A percentile compares a stretch with the other conserved stretches of the same genome.
Conservation (phyloP, 2,329 filamentous ascomycete species). For the Cytospora piceicola region DNA sequence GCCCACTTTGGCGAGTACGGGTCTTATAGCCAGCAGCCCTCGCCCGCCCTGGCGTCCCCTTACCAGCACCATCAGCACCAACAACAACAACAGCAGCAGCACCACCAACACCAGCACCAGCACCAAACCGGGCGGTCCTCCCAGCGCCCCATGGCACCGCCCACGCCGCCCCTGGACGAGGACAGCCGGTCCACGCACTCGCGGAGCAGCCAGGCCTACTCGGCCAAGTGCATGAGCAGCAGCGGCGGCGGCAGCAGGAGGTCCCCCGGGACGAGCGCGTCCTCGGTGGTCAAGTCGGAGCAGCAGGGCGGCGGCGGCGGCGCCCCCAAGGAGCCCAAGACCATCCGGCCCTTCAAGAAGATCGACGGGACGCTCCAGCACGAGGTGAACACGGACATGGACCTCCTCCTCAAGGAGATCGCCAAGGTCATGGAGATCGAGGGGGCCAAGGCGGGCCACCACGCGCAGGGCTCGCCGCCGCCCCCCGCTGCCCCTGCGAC, state of each 20-base stretch:
- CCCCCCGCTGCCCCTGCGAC: too few relatives aligned
- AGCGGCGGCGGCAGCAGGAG: too few relatives aligned
- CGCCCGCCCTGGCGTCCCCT: slow-evolving; percentile 35
- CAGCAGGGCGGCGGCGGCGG: slow-evolving; percentile 28
- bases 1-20: slow-evolving; percentile 49
- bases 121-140: slow-evolving; percentile 32
- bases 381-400: slow-evolving; percentile 22
- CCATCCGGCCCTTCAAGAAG: slow-evolving; percentile 22
- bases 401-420: slow-evolving; percentile 22
- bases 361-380: slow-evolving; percentile 25
- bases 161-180: slow-evolving; percentile 39
- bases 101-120: slow-evolving; percentile 36
- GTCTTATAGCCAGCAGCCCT: slow-evolving; percentile 43
- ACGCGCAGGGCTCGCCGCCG: background rate
- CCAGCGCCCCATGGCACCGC: slow-evolving; percentile 26
- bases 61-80: slow-evolving; percentile 36
- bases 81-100: too few relatives aligned
- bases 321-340: slow-evolving; percentile 24
- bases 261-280: slow-evolving; percentile 43
- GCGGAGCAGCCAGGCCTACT: slow-evolving; percentile 33
- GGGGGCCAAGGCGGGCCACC: background rate
- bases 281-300: slow-evolving; percentile 33
- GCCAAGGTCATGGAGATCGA: slow-evolving; percentile 13
- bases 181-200: slow-evolving; percentile 36
- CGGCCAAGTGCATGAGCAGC: slow-evolving; percentile 40